phyloP scores from a whole-genome alignment of 805 yeast genomes.

The Lachancea waltii region DNA sequence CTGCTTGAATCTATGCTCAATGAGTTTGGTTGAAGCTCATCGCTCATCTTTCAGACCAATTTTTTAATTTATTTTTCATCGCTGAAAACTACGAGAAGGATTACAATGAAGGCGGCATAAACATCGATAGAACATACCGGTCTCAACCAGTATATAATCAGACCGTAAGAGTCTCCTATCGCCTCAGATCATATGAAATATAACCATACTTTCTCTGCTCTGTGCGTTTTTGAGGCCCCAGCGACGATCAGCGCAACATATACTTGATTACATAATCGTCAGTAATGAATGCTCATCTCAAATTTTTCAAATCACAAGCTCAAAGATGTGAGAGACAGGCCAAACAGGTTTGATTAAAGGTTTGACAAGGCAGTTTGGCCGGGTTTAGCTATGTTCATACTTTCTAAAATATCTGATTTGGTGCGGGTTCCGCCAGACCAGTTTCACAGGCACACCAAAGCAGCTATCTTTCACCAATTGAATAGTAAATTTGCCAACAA shows the following conservation, averaged over 20 bases:
- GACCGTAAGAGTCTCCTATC: too few relatives aligned
- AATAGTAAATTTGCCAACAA: conserved; percentile 82
- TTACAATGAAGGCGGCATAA: too few relatives aligned
- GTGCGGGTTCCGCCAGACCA: conserved; percentile 84
- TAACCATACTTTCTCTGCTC: too few relatives aligned
- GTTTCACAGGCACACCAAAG: conserved; percentile 64
- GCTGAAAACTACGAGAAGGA: too few relatives aligned
- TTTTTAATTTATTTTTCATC: too few relatives aligned
- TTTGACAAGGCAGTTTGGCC: neutral
- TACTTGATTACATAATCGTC: conserved; percentile 1
- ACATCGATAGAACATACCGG: too few relatives aligned
- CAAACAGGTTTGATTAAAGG: too few relatives aligned
- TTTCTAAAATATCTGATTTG: conserved; percentile 74
- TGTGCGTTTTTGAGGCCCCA: too few relatives aligned
- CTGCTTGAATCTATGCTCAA: neutral
- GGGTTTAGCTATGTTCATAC: conserved; percentile 59
- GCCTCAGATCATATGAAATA: too few relatives aligned
- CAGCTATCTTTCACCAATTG: conserved; percentile 72
- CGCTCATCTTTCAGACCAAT: conserved; percentile 1
- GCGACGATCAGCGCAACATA: neutral
- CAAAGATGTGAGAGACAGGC: too few relatives aligned
- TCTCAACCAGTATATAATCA: too few relatives aligned
- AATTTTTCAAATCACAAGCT: conserved; percentile 6
- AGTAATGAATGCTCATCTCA: conserved; percentile 8
- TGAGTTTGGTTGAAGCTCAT: conserved; percentile 1